Evolutionary conservation across 371 early-diverging fungal species (phyloP), one percentile per base, ranked within the genome.

Genomic region (Haplosporangium sp.): DNA sequence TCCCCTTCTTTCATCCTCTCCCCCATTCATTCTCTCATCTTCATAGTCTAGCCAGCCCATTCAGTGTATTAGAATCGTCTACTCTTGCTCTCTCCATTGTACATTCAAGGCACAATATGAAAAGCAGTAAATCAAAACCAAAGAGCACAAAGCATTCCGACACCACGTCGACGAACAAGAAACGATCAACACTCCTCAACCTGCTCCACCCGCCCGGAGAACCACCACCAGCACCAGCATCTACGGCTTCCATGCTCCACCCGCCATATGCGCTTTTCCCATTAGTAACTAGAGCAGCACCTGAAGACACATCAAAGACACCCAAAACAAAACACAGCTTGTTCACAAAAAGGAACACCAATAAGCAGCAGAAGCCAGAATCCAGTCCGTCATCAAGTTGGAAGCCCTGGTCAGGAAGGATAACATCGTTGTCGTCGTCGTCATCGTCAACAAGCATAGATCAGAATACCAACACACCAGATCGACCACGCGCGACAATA

Each of bases 241-340:
- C 59, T 18, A 23, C 52, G 10, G n/a, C 57, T 6, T 12, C 37
- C 16, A 56, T 62, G 62, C 50, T 64, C 20, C 29, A 50, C 14
- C 48, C 21, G 21, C 64, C 64, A n/a, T n/a, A 41, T 6, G 47
- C 64, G 37, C 29, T 69, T 3, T 69, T 69, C 42, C 69, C 62
- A 16, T 59, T 13, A 11, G 14, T 38, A 3, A 29, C 29, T 29
- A 4, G 29, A 29, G 29, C 29, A 29, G 29, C 29, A 29, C 29
- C 29, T 29, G 29, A 29, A 29, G 29, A 29, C 29, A 29, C 29
- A 29, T 29, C 43, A 13, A 60, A 59, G 56, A 48, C 23, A 41
- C 59, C 55, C 20, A 60, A 42, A 21, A 8, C 20, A 16, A 67
- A 54, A 55, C 59, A 46, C 9, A 52, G 58, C 36, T 18, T 62